A percentile compares a stretch with the other conserved stretches of the same genome.
Conservation (phyloP, 1,139 yeast genomes). For the Sugiyamaella novakii region DNA sequence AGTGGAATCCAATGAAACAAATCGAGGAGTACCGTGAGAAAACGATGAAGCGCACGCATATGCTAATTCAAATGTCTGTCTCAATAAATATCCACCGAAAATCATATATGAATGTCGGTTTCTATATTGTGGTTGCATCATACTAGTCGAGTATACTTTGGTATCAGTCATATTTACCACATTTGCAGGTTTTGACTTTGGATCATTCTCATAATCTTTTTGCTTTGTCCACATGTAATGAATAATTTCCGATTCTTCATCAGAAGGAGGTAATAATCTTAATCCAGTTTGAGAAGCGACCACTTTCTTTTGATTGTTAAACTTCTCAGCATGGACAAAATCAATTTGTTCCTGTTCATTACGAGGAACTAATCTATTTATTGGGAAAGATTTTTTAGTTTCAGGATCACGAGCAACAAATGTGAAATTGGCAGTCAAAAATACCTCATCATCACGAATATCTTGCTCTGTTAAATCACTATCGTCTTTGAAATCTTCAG, state of each 20-base stretch:
- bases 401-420: conserved; percentile 93
- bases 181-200: conserved; percentile 46
- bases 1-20: conserved; percentile 86
- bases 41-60: conserved; percentile 91
- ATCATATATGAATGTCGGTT: conserved; percentile 93
- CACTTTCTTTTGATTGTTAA: conserved; percentile 79
- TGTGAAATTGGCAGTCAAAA: conserved; percentile 87
- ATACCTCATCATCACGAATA: conserved; percentile 53
- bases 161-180: conserved; percentile 69
- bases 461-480: conserved; percentile 43
- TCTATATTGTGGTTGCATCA: conserved; percentile 96
- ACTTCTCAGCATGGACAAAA: conserved; percentile 85
- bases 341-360: conserved; percentile 77
- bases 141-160: conserved; percentile 66
- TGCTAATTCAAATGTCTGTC: conserved; percentile 91
- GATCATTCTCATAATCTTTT: conserved; percentile 31
- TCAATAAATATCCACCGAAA: conserved; percentile 87
- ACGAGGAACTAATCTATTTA: conserved; percentile 75
- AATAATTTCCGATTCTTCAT: conserved; percentile 68
- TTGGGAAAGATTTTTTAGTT: conserved; percentile 83
- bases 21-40: conserved; percentile 79
- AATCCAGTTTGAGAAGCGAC: conserved; percentile 65
- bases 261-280: conserved; percentile 67
- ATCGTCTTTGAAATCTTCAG: conserved; percentile 46
- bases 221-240: conserved; percentile 66